Evolutionary conservation across 2,329 filamentous ascomycete species (phyloP).

Genomic region (Huntiella abstrusa): DNA sequence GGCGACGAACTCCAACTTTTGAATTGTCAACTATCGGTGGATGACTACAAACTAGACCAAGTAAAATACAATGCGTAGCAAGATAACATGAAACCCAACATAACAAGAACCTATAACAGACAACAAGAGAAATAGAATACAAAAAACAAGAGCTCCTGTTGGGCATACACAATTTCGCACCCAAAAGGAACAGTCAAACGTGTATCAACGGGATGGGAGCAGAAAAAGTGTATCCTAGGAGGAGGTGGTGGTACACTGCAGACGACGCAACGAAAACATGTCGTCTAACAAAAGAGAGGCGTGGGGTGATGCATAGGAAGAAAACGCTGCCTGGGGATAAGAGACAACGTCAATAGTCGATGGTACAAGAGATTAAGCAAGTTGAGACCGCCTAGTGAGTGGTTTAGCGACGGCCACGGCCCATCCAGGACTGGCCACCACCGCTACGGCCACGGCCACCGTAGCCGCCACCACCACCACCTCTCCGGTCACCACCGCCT

Average conservation of each 20-base stretch:
- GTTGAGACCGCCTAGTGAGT: background rate
- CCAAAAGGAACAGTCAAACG: no score
- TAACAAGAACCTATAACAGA: background rate
- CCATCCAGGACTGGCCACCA: background rate
- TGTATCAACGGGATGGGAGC: background rate
- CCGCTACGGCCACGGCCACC: slow-evolving; percentile 3
- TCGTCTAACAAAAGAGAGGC: slow-evolving; percentile 1
- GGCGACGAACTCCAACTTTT: no score
- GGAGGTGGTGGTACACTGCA: no score
- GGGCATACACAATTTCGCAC: background rate
- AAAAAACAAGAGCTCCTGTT: background rate
- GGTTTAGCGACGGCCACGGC: no score
- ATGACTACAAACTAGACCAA: slow-evolving; percentile 4
- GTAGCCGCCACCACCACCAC: slow-evolving; percentile 1
- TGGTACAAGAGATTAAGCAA: background rate
- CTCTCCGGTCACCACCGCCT: slow-evolving; percentile 3
- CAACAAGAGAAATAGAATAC: background rate
- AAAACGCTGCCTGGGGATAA: background rate
- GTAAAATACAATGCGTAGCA: background rate
- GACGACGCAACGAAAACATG: no score
- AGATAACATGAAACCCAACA: slow-evolving; percentile 1
- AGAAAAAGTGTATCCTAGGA: background rate
- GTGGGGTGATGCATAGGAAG: background rate
- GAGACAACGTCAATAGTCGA: background rate
- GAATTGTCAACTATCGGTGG: no score